Evolutionary conservation across 1,284 basidiomycete species (phyloP).

Genomic region (Ceratobasidium sp.): DNA sequence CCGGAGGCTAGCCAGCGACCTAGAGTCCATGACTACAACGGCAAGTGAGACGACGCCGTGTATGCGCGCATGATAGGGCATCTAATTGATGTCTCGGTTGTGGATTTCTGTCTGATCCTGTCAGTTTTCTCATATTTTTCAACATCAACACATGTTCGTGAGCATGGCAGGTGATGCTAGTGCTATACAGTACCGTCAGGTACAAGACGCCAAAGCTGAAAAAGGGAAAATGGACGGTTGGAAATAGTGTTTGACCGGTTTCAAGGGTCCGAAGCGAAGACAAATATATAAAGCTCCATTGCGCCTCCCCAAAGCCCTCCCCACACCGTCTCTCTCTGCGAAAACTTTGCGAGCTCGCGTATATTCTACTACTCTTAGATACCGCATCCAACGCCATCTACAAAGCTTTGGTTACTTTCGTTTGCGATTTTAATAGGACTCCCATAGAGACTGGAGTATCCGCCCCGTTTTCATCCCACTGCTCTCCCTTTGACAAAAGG

Average conservation of each 20-base stretch:
- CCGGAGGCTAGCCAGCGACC: neutral
- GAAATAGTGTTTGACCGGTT: slow-evolving; percentile 11
- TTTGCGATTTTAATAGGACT: slow-evolving; percentile 7
- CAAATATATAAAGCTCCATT: slow-evolving; percentile 33
- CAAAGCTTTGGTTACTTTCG: slow-evolving; percentile 8
- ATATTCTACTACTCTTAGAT: neutral
- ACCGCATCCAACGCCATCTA: neutral
- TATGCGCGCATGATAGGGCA: slow-evolving; percentile 2
- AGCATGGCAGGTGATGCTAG: neutral
- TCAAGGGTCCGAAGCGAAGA: slow-evolving; percentile 12
- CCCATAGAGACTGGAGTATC: too few relatives aligned
- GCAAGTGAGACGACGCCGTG: slow-evolving; percentile 12
- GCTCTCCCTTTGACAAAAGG: neutral
- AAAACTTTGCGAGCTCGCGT: slow-evolving; percentile 6
- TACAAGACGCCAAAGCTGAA: slow-evolving; percentile 38
- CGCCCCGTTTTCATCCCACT: slow-evolving; percentile 15
- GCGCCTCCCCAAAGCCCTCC: slow-evolving; percentile 25
- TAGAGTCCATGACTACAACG: too few relatives aligned
- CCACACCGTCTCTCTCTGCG: slow-evolving; percentile 10
- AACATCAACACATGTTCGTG: neutral
- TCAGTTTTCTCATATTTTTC: too few relatives aligned
- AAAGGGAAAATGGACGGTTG: slow-evolving; percentile 30
- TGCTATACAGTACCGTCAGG: slow-evolving; percentile 5
- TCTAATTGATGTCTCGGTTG: neutral
- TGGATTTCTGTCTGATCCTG: slow-evolving; percentile 1